A percentile compares a stretch with the other conserved stretches of the same genome.
These are phyloP conservation scores for Alloteropsis semialata DNA, from an alignment of 176 grass and related monocot species.

Conservation along the genomic window DNA sequence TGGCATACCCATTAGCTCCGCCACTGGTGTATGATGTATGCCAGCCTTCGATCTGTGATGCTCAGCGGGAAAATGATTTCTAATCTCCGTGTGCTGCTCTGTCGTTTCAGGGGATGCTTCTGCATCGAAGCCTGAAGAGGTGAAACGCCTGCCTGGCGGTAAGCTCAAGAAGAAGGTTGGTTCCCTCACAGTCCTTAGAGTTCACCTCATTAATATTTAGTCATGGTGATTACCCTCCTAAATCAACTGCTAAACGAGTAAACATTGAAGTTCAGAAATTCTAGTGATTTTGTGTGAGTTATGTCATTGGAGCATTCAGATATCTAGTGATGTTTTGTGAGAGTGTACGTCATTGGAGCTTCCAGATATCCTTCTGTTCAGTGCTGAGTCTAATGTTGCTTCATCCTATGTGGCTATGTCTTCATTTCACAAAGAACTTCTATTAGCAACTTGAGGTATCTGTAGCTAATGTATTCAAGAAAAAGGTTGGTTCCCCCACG, in stretches of 20 bases:
- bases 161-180: constrained; percentile 97
- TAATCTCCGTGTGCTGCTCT: neutral
- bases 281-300: no score
- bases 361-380: no score
- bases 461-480: neutral
- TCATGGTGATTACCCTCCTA: neutral
- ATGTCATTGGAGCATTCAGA: no score
- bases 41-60: neutral
- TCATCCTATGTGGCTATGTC: neutral
- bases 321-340: neutral
- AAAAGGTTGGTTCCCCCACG: neutral
- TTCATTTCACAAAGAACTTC: neutral
- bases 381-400: neutral
- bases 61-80: neutral
- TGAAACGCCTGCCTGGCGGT: constrained; percentile 93
- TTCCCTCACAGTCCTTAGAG: no score
- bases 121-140: constrained; percentile 69
- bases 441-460: neutral
- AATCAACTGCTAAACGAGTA: neutral
- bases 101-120: constrained; percentile 61
- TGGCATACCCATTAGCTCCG: no score
- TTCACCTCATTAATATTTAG: neutral
- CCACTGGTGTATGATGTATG: no score
- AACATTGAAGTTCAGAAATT: neutral
- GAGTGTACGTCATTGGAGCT: neutral